Conservation (phyloP, 2,329 filamentous ascomycete genomes). For the Fusarium secorum region DNA sequence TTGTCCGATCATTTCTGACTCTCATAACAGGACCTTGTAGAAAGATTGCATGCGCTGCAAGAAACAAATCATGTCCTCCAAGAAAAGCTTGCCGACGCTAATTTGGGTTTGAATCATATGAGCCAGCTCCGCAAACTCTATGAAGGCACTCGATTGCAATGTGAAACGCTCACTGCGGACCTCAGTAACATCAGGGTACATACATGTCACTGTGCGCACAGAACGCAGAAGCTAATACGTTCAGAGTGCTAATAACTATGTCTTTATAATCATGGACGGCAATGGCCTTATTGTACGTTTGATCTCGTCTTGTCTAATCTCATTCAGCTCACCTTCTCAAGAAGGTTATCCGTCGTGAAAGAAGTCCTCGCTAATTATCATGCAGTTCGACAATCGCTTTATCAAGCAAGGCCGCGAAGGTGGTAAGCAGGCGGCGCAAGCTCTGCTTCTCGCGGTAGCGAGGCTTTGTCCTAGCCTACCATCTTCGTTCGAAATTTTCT, state of each 20-base stretch:
- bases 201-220: conserved; percentile 13
- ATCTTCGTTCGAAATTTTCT: conserved; percentile 61
- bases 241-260: conserved; percentile 65
- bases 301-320: not conserved
- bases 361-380: not conserved
- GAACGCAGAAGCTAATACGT: conserved; percentile 25
- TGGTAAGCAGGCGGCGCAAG: conserved; percentile 60
- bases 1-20: not conserved
- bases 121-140: not conserved
- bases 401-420: conserved; percentile 64
- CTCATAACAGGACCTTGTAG: not conserved
- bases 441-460: conserved; percentile 58
- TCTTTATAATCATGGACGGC: conserved; percentile 68
- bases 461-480: conserved; percentile 54
- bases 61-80: not conserved
- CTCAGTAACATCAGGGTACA: conserved; percentile 21
- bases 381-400: conserved; percentile 65
- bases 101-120: not conserved
- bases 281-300: conserved; percentile 64
- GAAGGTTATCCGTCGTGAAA: not conserved
- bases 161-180: conserved; percentile 35
- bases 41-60: not conserved
- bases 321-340: not conserved
- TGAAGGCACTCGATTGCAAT: not conserved
- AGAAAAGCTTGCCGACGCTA: not conserved